phyloP scores from a whole-genome alignment of 1,139 yeast genomes.

The Geotrichum candidum region DNA sequence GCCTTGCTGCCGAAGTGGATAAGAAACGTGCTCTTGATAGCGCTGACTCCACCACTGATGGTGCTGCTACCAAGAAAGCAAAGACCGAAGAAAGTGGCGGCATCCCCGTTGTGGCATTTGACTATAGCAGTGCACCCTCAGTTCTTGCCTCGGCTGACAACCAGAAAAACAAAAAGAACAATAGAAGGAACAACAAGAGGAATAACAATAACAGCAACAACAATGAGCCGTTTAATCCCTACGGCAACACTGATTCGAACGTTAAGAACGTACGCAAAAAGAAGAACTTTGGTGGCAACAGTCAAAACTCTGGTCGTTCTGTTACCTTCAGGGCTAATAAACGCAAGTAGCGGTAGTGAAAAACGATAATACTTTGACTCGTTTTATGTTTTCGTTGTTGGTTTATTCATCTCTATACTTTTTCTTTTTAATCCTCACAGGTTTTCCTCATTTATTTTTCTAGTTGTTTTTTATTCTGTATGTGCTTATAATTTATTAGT shows the following conservation, averaged over 20 bases:
- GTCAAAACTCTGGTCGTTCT: background rate
- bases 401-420: no score
- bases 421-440: background rate
- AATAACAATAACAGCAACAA: background rate
- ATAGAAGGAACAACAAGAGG: background rate
- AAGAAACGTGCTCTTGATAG: constrained; percentile 4
- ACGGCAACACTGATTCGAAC: background rate
- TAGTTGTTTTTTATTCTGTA: background rate
- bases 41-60: background rate
- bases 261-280: constrained; percentile 1
- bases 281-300: background rate
- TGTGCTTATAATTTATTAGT: background rate
- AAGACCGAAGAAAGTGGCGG: background rate
- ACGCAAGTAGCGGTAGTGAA: background rate
- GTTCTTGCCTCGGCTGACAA: constrained; percentile 6
- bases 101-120: constrained; percentile 9
- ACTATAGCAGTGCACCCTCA: constrained; percentile 13
- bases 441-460: background rate
- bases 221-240: constrained; percentile 11
- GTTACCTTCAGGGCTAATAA: constrained; percentile 2
- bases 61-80: background rate
- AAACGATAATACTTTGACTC: background rate
- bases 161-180: background rate
- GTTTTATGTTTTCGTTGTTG: no score
- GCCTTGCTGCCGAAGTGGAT: background rate